Evolutionary conservation across 805 yeast genomes (phyloP).

Genomic region (Starmerella roubikii): DNA sequence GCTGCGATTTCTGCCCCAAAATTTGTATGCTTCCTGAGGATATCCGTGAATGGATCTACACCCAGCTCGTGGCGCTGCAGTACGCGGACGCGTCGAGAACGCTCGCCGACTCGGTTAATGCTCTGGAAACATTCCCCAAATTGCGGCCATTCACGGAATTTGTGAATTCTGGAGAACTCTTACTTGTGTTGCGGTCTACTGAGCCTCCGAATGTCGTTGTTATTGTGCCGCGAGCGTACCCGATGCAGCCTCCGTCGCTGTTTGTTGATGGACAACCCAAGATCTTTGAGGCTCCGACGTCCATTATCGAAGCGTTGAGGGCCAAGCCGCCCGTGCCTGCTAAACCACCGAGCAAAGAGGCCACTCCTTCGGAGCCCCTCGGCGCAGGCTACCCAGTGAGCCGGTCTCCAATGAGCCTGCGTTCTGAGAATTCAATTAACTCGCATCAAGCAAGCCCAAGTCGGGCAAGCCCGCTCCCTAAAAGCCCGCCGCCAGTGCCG

Average conservation of each 20-base stretch:
- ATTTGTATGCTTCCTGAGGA: conserved; percentile 10
- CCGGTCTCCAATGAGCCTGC: no score
- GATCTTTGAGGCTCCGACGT: neutral
- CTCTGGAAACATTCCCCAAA: conserved; percentile 37
- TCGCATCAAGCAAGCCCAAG: neutral
- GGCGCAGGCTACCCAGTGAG: neutral
- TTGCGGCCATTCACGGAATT: conserved; percentile 60
- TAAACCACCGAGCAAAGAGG: neutral
- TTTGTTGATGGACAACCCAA: neutral
- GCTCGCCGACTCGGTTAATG: conserved; percentile 49
- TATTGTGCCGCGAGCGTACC: neutral
- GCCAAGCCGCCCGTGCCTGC: conserved; percentile 1
- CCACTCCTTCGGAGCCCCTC: neutral
- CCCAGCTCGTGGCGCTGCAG: conserved; percentile 40
- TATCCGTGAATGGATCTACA: conserved; percentile 36
- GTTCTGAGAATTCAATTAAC: no score
- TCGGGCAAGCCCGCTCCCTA: no score
- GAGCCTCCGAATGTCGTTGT: neutral
- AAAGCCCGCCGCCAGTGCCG: no score
- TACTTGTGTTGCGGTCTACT: conserved; percentile 37
- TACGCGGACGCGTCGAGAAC: conserved; percentile 41
- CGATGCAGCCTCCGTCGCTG: neutral
- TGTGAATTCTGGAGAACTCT: conserved; percentile 36
- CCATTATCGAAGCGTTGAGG: neutral
- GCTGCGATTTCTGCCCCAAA: no score